Conservation (phyloP, 169 alveolate genomes). For the Eimeria praecox region DNA sequence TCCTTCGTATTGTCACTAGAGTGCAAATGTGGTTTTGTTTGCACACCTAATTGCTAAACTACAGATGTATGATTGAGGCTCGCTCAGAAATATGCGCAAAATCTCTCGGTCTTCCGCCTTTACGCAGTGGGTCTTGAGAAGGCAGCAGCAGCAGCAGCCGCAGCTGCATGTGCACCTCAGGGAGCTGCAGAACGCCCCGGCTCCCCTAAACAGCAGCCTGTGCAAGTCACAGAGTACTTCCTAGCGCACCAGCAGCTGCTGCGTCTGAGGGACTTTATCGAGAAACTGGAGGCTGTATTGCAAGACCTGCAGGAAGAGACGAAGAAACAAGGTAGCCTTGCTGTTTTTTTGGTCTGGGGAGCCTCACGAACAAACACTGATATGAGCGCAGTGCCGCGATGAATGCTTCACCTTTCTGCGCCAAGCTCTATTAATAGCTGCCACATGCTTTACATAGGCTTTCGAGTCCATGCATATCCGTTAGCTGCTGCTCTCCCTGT, state of each 20-base stretch:
- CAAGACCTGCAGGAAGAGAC: constrained; percentile 43
- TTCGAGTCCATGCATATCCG: neutral
- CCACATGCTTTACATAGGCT: neutral
- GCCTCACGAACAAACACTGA: neutral
- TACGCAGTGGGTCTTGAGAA: constrained; percentile 39
- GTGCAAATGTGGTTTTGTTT: neutral
- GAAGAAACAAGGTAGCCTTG: constrained; percentile 1
- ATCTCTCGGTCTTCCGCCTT: constrained; percentile 12
- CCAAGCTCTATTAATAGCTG: neutral
- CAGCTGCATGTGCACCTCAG: constrained; percentile 4
- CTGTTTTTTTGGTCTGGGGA: neutral
- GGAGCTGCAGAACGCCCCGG: constrained; percentile 9
- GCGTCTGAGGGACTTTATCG: constrained; percentile 33
- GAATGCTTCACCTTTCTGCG: neutral
- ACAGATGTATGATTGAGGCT: neutral
- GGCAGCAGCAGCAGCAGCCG: constrained; percentile 42
- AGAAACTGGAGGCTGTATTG: constrained; percentile 21
- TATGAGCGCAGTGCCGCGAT: neutral
- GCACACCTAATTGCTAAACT: neutral
- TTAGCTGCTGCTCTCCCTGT: neutral
- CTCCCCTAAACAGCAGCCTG: neutral
- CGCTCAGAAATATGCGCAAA: constrained; percentile 42
- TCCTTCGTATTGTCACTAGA: neutral
- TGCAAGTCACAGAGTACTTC: constrained; percentile 14
- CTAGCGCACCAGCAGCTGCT: constrained; percentile 54